These are phyloP conservation scores for Echium plantagineum DNA, from an alignment of 257 asterid genomes.

Conservation along the genomic window DNA sequence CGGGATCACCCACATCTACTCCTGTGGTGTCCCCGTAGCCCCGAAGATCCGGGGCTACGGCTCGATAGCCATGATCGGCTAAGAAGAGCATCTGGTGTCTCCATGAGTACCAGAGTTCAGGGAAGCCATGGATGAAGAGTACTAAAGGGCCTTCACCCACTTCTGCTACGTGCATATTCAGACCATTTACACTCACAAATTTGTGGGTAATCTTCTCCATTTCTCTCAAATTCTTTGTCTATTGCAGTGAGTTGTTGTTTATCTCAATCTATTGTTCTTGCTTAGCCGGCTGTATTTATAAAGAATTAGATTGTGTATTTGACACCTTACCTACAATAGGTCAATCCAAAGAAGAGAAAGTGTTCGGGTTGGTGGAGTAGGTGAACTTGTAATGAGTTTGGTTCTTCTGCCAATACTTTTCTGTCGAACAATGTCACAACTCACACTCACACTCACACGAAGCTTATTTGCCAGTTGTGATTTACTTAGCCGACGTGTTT, in stretches of 20 bases:
- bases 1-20: background rate
- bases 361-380: no score
- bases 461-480: no score
- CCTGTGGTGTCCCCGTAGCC: conserved; percentile 23
- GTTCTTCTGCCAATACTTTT: no score
- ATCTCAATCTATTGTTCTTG: background rate
- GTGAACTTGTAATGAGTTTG: no score
- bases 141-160: conserved; percentile 10
- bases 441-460: no score
- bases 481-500: no score
- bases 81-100: conserved; percentile 21
- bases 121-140: conserved; percentile 17
- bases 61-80: conserved; percentile 18
- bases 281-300: background rate
- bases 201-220: background rate
- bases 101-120: conserved; percentile 17
- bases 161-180: background rate
- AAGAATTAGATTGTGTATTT: no score
- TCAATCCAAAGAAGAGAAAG: no score
- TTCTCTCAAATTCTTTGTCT: background rate
- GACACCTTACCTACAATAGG: no score
- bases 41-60: conserved; percentile 24
- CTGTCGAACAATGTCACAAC: no score
- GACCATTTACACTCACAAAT: background rate
- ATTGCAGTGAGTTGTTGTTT: background rate